Evolutionary conservation across 2,329 filamentous ascomycete genomes (phyloP), one percentile per base, ranked within the genome.

Genomic region (Tolypocladium tundrense): DNA sequence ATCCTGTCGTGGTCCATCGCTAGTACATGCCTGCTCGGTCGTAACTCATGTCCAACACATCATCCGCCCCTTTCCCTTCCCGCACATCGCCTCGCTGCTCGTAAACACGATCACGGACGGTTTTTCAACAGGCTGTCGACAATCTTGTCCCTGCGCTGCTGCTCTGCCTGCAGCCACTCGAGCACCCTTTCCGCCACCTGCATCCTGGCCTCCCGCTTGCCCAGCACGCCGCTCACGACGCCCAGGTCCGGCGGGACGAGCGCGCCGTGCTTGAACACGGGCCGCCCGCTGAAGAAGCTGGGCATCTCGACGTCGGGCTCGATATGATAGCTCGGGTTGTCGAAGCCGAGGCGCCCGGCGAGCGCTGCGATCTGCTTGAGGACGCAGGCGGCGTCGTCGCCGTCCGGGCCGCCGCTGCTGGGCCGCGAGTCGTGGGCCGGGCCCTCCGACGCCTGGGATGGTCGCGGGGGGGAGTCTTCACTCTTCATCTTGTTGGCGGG

Each of bases 121-220:
- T 19, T 19, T 16, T 13, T 10, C 14, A 19, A 62, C 13, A 59
- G 24, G 31, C 41, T 56, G 19, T 53, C 21, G 51, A 58, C 53
- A 8, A 55, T 19, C 5, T 42, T 58, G 4, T 58, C 31, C 52
- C 65, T 62, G 24, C 3, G 53, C 55, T 57, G 52, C 11, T 61
- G 55, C 57, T 70, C 61, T 48, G 63, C 61, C 56, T 66, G 57
- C 37, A 82, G 59, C 64, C 70, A 73, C 7, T 42, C 60, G 16
- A 80, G 61, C 3, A 81, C 64, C 39, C 64, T 60, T 60, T 73
- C 69, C 0, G 77, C 75, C 4, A 81, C 65, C 57, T 64, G 66
- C 59, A 74, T 68, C 62, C 67, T 74, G 1, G 76, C 69, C 11
- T 65, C 59, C 50, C 66, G 69, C 62, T 69, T 72, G 3, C 73